A percentile compares a stretch with the other conserved stretches of the same genome.
These are phyloP conservation scores for Macrophomina phaseolina DNA, from an alignment of 2,329 filamentous ascomycete species.

Conservation along the genomic window DNA sequence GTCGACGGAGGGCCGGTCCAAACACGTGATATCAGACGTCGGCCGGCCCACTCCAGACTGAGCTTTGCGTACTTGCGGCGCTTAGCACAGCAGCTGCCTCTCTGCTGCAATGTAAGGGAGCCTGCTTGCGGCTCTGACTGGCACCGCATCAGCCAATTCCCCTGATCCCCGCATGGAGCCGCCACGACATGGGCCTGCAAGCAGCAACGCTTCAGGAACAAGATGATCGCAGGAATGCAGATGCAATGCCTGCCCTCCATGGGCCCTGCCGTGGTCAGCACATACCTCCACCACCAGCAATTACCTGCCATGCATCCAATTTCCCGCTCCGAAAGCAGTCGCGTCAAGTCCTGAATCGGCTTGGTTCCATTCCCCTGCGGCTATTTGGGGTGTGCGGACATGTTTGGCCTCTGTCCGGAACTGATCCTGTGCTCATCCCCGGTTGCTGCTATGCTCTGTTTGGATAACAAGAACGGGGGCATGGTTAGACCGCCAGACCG, in stretches of 20 bases:
- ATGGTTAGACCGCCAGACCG: conserved; percentile 7
- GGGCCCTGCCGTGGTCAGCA: conserved; percentile 4
- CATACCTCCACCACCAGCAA: background rate
- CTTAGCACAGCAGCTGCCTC: conserved; percentile 7
- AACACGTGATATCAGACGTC: conserved; percentile 12
- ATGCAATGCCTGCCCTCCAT: background rate
- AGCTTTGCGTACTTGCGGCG: background rate
- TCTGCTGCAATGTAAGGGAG: conserved; percentile 8
- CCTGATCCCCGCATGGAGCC: conserved; percentile 24
- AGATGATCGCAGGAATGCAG: conserved; percentile 16
- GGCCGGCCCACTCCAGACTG: background rate
- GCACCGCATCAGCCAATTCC: conserved; percentile 12
- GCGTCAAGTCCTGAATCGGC: background rate
- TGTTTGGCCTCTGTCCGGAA: background rate
- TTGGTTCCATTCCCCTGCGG: conserved; percentile 1
- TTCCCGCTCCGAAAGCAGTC: conserved; percentile 8
- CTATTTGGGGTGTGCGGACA: background rate
- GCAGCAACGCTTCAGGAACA: conserved; percentile 25
- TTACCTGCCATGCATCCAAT: background rate
- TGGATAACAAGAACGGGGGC: conserved; percentile 3
- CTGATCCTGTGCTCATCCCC: background rate
- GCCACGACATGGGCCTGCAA: conserved; percentile 20
- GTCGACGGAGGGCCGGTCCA: background rate
- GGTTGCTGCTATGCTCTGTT: conserved; percentile 3
- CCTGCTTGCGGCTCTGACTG: conserved; percentile 22